phyloP scores from a whole-genome alignment of 139 green algal genomes.

The Raphidocelis subcapitata region DNA sequence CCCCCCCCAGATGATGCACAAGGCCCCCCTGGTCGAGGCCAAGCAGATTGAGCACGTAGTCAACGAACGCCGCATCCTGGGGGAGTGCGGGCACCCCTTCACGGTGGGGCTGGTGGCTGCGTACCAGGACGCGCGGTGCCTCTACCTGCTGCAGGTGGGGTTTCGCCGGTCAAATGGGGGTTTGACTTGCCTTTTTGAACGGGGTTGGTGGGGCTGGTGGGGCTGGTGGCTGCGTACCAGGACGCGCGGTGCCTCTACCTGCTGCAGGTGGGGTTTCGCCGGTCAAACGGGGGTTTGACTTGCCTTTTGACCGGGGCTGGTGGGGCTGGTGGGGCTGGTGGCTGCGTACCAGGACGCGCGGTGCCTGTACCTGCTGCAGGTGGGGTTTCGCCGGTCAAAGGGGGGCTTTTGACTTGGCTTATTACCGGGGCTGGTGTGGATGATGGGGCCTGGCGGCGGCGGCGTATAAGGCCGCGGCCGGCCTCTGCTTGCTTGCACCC shows the following conservation, averaged over 20 bases:
- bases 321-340: no score
- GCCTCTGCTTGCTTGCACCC: not conserved
- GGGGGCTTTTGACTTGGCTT: no score
- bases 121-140: slow-evolving; percentile 63
- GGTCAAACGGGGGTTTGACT: no score
- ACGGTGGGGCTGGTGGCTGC: slow-evolving; percentile 61
- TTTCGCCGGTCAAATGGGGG: no score
- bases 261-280: slow-evolving; percentile 64
- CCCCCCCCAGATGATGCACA: slow-evolving; percentile 63
- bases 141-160: slow-evolving; percentile 72
- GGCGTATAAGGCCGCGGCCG: not conserved
- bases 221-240: slow-evolving; percentile 66
- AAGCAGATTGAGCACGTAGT: slow-evolving; percentile 82
- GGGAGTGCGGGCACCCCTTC: slow-evolving; percentile 57
- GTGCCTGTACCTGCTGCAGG: slow-evolving; percentile 10
- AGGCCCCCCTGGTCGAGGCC: slow-evolving; percentile 66
- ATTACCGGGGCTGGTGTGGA: not conserved
- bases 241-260: slow-evolving; percentile 67
- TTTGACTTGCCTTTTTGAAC: no score
- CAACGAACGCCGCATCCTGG: slow-evolving; percentile 69
- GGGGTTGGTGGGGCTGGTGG: no score
- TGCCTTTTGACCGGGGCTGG: no score
- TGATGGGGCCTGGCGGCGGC: not conserved
- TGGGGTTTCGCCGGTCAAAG: no score
- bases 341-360: slow-evolving; percentile 1